Base-by-base conservation (phyloP, 2,329 filamentous ascomycete genomes). In the Lachnellula arida region DNA sequence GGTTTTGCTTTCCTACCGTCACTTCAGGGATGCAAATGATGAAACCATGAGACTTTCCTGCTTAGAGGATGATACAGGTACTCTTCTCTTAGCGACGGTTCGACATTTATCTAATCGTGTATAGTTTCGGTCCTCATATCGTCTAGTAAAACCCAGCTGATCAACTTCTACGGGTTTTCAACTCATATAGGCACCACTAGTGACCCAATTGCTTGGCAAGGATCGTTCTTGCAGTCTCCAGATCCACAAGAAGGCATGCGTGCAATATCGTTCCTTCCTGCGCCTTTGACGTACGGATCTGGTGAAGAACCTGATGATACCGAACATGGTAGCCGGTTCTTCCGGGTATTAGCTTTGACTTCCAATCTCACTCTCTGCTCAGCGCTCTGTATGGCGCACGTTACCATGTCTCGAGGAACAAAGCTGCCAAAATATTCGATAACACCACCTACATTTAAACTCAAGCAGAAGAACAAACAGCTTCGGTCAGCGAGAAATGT, bases 291-390 rank as follows among this genome's bases (percentile, higher is more conserved):
- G 6, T 42, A 49, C 19, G 57, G 49, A 15, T 23, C 46, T 25
- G 52, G 43, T 43, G 43, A 40, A 4, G 15, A 37, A n/a, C 22
- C 44, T 7, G 15, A 60, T 59, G 2, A 77, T 50, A 55, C 66
- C 9, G 60, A 69, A 3, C 59, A 70, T 23, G 68, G 67, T 3
- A 64, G 76, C 2, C 69, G 70, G 19, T 79, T 81, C 60, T 80
- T 76, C 52, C 78, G 82, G 57, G 59, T 79, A 14, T 74, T 72
- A 51, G 67, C 72, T 11, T 60, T 82, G 2, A 72, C 67, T 5
- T 67, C 70, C 23, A 70, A 80, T 55, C 67, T 80, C 40, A 71
- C 73, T 40, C 58, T 83, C 15, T 67, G 68, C 37, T 76, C 75
- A 50, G 74, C 73, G 22, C 54, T 72, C 70, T 52, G 71, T 67